Evolutionary conservation across 2,329 filamentous ascomycete genomes (phyloP), one percentile per base, ranked within the genome.

Genomic region (Alternaria angustiovoidea): DNA sequence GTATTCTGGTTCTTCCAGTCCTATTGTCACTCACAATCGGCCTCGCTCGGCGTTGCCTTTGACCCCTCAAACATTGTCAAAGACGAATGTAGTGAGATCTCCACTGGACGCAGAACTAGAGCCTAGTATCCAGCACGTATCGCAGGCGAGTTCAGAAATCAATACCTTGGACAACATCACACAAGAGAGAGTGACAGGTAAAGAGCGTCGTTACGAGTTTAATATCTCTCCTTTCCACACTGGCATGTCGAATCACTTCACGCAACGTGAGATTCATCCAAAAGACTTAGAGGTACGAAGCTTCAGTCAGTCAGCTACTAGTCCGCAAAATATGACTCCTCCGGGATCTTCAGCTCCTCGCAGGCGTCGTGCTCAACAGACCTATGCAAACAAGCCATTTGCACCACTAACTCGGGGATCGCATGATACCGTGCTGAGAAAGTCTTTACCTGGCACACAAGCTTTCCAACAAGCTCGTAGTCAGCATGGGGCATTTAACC

Each of bases 301-400:
- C n/a, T 36, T 11, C 32, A 39, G 2, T 7, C 42, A 55, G 3
- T 12, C 5, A 18, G 11, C 8, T 7, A 28, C 9, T 1, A 14
- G 7, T 5, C 4, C 46, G 2, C 11, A 47, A 1, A 28, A 34
- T 8, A 51, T 16, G 32, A 43, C 34, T 2, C 7, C 44, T 46
- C 38, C 38, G 4, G 26, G 20, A 41, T 41, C n/a, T 11, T 18
- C 57, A 32, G 24, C 49, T 46, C 53, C 34, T n/a, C 7, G 34
- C 9, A 53, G 8, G 11, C 54, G 55, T 24, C 44, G 34, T 2
- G 65, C 59, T 5, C 60, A 46, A 22, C 51, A 43, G n/a, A 8
- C 41, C 8, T 20, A 43, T 20, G 49, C 61, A 18, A 75, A 75
- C 46, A 75, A 70, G 41, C 68, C 75, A 2, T 78, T 77, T 51